A percentile compares a stretch with the other conserved stretches of the same genome.
Conservation (phyloP, 441 rosid species). For the Biscutella auriculata region DNA sequence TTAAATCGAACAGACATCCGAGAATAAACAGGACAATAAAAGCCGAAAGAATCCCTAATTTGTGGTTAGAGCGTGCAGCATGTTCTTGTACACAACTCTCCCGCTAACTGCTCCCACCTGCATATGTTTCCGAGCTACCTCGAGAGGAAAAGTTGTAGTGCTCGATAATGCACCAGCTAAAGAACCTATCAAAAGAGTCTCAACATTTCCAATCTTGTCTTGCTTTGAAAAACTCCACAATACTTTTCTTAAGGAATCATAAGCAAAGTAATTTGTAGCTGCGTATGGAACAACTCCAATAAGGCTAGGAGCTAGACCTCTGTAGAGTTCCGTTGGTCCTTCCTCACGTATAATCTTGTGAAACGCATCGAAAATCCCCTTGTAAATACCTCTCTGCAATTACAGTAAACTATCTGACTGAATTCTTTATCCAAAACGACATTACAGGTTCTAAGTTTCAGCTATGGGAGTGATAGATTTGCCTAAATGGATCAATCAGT, state of each 20-base stretch:
- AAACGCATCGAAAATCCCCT: slow-evolving; percentile 68
- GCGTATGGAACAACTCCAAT: slow-evolving; percentile 95
- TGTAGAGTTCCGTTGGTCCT: slow-evolving; percentile 74
- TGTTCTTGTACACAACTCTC: slow-evolving; percentile 72
- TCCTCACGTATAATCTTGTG: slow-evolving; percentile 63
- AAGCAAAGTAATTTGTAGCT: slow-evolving; percentile 88
- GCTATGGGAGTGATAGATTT: background rate
- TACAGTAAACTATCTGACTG: background rate
- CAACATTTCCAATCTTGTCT: slow-evolving; percentile 78
- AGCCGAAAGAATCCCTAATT: too few relatives aligned
- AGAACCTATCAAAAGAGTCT: slow-evolving; percentile 86
- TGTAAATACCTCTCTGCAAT: slow-evolving; percentile 70
- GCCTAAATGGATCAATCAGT: background rate
- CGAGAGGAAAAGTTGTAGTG: slow-evolving; percentile 88
- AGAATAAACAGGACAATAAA: too few relatives aligned
- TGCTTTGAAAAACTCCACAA: slow-evolving; percentile 55
- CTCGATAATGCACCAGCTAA: slow-evolving; percentile 92
- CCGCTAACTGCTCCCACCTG: slow-evolving; percentile 91
- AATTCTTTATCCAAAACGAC: background rate
- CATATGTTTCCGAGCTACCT: slow-evolving; percentile 96
- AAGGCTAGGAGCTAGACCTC: slow-evolving; percentile 92
- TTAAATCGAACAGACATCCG: too few relatives aligned
- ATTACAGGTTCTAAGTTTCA: background rate
- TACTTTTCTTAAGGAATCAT: slow-evolving; percentile 68
- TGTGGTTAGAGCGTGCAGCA: slow-evolving; percentile 82